These are phyloP conservation scores for Mycena galopus DNA, from an alignment of 768 basidiomycete species.

Conservation along the genomic window DNA sequence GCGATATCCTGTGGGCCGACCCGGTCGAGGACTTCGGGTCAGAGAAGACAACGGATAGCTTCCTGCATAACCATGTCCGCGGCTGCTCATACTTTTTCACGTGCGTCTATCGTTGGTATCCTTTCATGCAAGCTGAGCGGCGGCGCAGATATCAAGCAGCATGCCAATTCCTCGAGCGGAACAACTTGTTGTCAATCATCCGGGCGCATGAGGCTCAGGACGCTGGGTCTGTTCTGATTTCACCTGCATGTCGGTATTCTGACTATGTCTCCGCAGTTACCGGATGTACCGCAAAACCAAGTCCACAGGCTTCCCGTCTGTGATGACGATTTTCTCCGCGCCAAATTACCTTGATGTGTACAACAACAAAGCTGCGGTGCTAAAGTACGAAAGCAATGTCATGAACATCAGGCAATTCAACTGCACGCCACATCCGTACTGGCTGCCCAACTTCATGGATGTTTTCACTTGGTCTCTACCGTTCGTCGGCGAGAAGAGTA, in stretches of 20 bases:
- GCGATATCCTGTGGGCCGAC: slow-evolving; percentile 98
- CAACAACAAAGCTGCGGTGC: slow-evolving; percentile 98
- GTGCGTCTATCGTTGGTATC: slow-evolving; percentile 42
- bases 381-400: slow-evolving; percentile 99
- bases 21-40: slow-evolving; percentile 97
- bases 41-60: slow-evolving; percentile 91
- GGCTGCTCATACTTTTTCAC: slow-evolving; percentile 96
- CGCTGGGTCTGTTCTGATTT: slow-evolving; percentile 80
- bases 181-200: slow-evolving; percentile 96
- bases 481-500: slow-evolving; percentile 98
- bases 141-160: slow-evolving; percentile 89
- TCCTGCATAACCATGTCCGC: slow-evolving; percentile 95
- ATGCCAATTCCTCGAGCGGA: slow-evolving; percentile 96
- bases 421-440: slow-evolving; percentile 95
- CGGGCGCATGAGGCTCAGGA: slow-evolving; percentile 99
- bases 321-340: slow-evolving; percentile 99
- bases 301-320: slow-evolving; percentile 97
- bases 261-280: slow-evolving; percentile 64
- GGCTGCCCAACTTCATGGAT: slow-evolving; percentile 99
- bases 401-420: slow-evolving; percentile 99
- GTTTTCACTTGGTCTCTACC: slow-evolving; percentile 99
- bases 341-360: slow-evolving; percentile 99
- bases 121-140: neutral
- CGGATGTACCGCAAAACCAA: slow-evolving; percentile 99
- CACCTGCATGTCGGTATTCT: neutral